A percentile compares a stretch with the other conserved stretches of the same genome.
Evolutionary conservation across 2,329 filamentous ascomycete species (phyloP).

Genomic region (Decorospora gaudefroyi): DNA sequence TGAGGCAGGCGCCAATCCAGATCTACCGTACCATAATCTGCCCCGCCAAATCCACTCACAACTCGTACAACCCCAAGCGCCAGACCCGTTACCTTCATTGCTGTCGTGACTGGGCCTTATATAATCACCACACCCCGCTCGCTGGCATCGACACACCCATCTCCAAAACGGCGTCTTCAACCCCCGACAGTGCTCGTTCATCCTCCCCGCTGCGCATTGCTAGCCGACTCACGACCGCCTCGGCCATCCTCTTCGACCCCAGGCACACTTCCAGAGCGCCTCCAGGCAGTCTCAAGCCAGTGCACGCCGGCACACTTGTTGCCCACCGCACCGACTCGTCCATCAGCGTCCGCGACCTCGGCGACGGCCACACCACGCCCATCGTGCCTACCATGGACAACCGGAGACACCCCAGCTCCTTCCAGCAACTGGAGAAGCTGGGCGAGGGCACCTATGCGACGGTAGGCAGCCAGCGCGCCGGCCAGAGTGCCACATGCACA

Average conservation of each 20-base stretch:
- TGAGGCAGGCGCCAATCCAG: constrained; percentile 10
- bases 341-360: constrained; percentile 55
- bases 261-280: constrained; percentile 54
- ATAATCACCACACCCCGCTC: constrained; percentile 3
- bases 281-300: constrained; percentile 52
- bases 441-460: constrained; percentile 99
- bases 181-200: constrained; percentile 10
- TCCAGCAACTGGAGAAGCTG: constrained; percentile 98
- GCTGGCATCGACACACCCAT: not conserved
- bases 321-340: constrained; percentile 57
- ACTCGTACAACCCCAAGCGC: constrained; percentile 18
- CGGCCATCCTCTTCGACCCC: constrained; percentile 56
- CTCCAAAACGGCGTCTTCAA: constrained; percentile 20
- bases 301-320: constrained; percentile 55
- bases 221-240: constrained; percentile 54
- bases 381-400: constrained; percentile 71
- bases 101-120: constrained; percentile 13
- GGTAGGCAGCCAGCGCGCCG: constrained; percentile 58
- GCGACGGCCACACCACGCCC: constrained; percentile 49
- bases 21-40: too few species aligned
- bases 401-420: constrained; percentile 90
- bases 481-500: not conserved
- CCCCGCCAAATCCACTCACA: constrained; percentile 18
- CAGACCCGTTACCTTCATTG: constrained; percentile 10
- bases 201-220: constrained; percentile 48